Conservation (phyloP, 148 eudicot species). For the Bassia scoparia region DNA sequence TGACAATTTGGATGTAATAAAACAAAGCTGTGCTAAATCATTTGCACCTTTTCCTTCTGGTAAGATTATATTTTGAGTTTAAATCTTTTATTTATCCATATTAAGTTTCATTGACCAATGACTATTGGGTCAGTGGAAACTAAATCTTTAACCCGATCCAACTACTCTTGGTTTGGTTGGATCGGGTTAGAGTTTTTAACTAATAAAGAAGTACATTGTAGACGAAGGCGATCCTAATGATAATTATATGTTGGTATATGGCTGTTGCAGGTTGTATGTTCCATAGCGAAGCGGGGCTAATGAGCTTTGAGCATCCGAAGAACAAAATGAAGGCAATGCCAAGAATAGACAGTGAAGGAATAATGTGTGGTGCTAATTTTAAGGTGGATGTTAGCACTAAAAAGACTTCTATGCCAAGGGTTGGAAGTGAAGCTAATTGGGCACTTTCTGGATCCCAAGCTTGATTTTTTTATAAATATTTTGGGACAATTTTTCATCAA, state of each 20-base stretch:
- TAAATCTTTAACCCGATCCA: too few relatives aligned
- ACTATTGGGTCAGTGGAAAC: too few relatives aligned
- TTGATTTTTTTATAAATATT: not conserved
- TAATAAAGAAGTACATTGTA: too few relatives aligned
- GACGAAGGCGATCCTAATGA: too few relatives aligned
- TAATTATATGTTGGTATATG: not conserved
- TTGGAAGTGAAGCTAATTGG: slow-evolving; percentile 90
- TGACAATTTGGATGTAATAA: slow-evolving; percentile 54
- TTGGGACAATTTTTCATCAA: not conserved
- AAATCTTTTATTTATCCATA: too few relatives aligned
- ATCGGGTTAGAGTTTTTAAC: too few relatives aligned
- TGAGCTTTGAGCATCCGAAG: slow-evolving; percentile 79
- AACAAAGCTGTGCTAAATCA: slow-evolving; percentile 79
- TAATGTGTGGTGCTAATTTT: slow-evolving; percentile 77
- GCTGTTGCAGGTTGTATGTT: slow-evolving; percentile 66
- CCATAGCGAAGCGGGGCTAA: slow-evolving; percentile 68
- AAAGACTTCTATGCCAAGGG: slow-evolving; percentile 65
- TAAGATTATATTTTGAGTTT: slow-evolving; percentile 20
- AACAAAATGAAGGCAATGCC: slow-evolving; percentile 86
- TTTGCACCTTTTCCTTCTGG: slow-evolving; percentile 90
- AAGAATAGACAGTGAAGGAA: slow-evolving; percentile 85
- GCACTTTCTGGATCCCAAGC: slow-evolving; percentile 34
- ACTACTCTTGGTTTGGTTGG: too few relatives aligned
- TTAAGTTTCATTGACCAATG: too few relatives aligned
- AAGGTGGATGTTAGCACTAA: slow-evolving; percentile 65